These are phyloP conservation scores for Hypoxylon sp. DNA, from an alignment of 2,329 filamentous ascomycete species.

Conservation along the genomic window DNA sequence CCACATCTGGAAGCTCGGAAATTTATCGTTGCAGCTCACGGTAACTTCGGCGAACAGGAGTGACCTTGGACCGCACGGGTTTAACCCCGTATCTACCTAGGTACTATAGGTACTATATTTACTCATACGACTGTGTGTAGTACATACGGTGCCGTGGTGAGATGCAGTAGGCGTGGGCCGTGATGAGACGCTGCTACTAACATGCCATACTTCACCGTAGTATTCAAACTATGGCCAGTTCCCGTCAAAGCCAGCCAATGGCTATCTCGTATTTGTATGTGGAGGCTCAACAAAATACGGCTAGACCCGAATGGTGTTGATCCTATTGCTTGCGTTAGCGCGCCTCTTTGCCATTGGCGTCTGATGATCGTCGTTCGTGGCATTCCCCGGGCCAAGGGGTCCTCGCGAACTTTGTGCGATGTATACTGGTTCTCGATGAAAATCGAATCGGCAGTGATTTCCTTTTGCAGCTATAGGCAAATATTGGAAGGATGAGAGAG, in stretches of 20 bases:
- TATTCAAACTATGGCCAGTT: slow-evolving; percentile 25
- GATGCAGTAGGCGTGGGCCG: slow-evolving; percentile 10
- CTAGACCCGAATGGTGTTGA: slow-evolving; percentile 38
- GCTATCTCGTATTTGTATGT: slow-evolving; percentile 22
- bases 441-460: not conserved
- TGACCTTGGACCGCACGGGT: slow-evolving; percentile 12
- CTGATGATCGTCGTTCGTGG: slow-evolving; percentile 32
- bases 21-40: slow-evolving; percentile 26
- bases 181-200: slow-evolving; percentile 23
- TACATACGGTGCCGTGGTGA: slow-evolving; percentile 8
- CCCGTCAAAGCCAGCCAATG: slow-evolving; percentile 32
- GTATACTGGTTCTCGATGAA: slow-evolving; percentile 17
- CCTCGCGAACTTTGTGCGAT: slow-evolving; percentile 6
- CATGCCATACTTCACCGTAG: slow-evolving; percentile 30
- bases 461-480: slow-evolving; percentile 13
- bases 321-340: slow-evolving; percentile 45
- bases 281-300: slow-evolving; percentile 44
- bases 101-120: slow-evolving; percentile 3
- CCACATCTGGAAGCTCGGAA: slow-evolving; percentile 41
- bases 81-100: slow-evolving; percentile 14
- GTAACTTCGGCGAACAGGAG: slow-evolving; percentile 20
- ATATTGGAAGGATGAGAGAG: slow-evolving; percentile 10
- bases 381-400: slow-evolving; percentile 35
- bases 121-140: slow-evolving; percentile 1
- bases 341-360: slow-evolving; percentile 33